Percentiles rank a stretch among this genome's conserved stretches.
phyloP scores from a whole-genome alignment of 129 eudicot genomes.

The Kitagawia praeruptora region DNA sequence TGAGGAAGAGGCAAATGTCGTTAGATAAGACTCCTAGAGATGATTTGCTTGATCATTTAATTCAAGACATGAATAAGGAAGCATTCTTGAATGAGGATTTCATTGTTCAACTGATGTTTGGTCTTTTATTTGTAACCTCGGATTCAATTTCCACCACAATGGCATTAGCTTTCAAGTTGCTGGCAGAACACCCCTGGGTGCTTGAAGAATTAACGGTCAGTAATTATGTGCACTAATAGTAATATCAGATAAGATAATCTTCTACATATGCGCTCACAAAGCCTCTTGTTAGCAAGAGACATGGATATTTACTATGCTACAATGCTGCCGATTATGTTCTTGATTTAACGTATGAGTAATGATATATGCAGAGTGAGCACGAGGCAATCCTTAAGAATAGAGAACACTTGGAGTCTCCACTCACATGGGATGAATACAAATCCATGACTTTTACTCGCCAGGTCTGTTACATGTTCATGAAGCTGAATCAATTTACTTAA shows the following conservation, averaged over 20 bases:
- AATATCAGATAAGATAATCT: not conserved
- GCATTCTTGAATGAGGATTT: constrained; percentile 42
- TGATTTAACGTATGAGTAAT: not conserved
- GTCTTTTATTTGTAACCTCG: constrained; percentile 42
- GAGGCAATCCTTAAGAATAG: constrained; percentile 33
- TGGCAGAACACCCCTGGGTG: constrained; percentile 39
- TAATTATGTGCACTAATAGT: not conserved
- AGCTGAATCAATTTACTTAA: too few species aligned
- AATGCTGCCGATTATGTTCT: not conserved
- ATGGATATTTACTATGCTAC: not conserved
- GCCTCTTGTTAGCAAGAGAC: not conserved
- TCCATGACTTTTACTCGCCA: constrained; percentile 58
- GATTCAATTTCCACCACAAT: constrained; percentile 42
- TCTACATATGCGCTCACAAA: not conserved
- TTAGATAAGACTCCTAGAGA: constrained; percentile 23
- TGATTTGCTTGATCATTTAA: constrained; percentile 42
- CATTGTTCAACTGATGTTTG: constrained; percentile 41
- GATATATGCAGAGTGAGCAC: constrained; percentile 45
- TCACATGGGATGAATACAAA: constrained; percentile 53
- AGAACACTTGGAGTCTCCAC: constrained; percentile 27
- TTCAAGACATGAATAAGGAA: constrained; percentile 34
- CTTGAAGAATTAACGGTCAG: constrained; percentile 46
- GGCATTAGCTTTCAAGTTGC: constrained; percentile 45
- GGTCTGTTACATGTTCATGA: constrained; percentile 8
- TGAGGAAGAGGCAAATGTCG: constrained; percentile 32